A percentile compares a stretch with the other conserved stretches of the same genome.
phyloP scores from a whole-genome alignment of 1,139 yeast genomes.

The Pichia sp. region DNA sequence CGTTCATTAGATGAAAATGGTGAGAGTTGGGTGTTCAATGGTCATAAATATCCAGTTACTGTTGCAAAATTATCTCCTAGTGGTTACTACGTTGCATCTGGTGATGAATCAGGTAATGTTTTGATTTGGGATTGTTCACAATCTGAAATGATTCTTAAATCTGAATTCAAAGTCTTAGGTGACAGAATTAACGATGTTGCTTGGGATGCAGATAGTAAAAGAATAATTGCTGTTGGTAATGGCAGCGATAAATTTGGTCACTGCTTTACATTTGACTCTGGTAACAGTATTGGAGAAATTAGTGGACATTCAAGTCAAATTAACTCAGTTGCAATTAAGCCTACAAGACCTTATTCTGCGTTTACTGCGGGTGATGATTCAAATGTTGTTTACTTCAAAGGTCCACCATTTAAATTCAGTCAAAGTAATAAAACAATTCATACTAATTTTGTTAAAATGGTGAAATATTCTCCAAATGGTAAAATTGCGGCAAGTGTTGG shows the following conservation, averaged over 20 bases:
- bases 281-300: slow-evolving; percentile 92
- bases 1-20: slow-evolving; percentile 55
- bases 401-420: slow-evolving; percentile 89
- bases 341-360: slow-evolving; percentile 89
- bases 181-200: slow-evolving; percentile 80
- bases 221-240: slow-evolving; percentile 91
- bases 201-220: slow-evolving; percentile 86
- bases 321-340: slow-evolving; percentile 78
- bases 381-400: slow-evolving; percentile 75
- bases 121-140: slow-evolving; percentile 77
- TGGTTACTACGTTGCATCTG: slow-evolving; percentile 86
- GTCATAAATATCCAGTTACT: slow-evolving; percentile 65
- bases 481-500: slow-evolving; percentile 74
- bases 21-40: slow-evolving; percentile 34
- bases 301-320: slow-evolving; percentile 87
- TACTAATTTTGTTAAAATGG: slow-evolving; percentile 72
- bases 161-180: slow-evolving; percentile 68
- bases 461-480: slow-evolving; percentile 76
- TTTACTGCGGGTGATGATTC: slow-evolving; percentile 90
- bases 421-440: slow-evolving; percentile 69
- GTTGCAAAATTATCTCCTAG: slow-evolving; percentile 85
- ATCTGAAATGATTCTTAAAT: slow-evolving; percentile 60
- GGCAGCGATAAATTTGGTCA: slow-evolving; percentile 92
- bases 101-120: slow-evolving; percentile 82
- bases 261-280: slow-evolving; percentile 89